Base-by-base conservation (phyloP, 2,329 filamentous ascomycete genomes). In the Ceratocystis ficicola region DNA sequence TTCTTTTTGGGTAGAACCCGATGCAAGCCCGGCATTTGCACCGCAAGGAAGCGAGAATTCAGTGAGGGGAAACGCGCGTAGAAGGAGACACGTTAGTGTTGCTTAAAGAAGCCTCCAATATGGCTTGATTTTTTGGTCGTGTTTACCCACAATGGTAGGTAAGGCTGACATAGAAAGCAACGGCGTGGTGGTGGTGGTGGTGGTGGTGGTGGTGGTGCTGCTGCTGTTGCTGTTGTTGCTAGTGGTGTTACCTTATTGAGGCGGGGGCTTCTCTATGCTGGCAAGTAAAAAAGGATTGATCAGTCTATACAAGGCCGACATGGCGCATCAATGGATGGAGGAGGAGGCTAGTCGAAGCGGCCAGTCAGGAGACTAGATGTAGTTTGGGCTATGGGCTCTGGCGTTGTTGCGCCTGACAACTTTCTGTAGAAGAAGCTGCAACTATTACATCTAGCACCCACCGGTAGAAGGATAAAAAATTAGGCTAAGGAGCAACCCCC, bases 381-480 rank as follows among this genome's bases (percentile, higher is more conserved):
- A 4, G 36, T 41, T 41, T 5, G 36, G 36, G 36, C 36, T 15
- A 15, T 41, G 3, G 36, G 36, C 36, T 41, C 15, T 41, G 36
- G 36, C 36, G 12, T 65, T 59, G 64, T 65, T 62, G 64, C 57
- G 64, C 44, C 28, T 52, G 44, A 44, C 57, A 65, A 65, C 55
- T 41, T 48, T 25, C 22, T 32, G 28, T 55, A 52, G 36, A 41
- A 36, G 28, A 17, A 22, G 59, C 15, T 41, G 57, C 4, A 61
- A 32, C 17, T 32, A 32, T 20, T 41, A 20, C n/a, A 61, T 20
- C 8, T 22, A 62, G 32, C 32, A 36, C 10, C 32, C 32, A 36
- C 10, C 32, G 32, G 59, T 22, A n/a, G 20, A 32, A 36, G 59
- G 10, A 22, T 8, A 20, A 61, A 63, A 30, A 63, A 36, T 63